Evolutionary conservation across 208 protist genomes (phyloP).

Genomic region (Acanthamoeba lugdunensis): DNA sequence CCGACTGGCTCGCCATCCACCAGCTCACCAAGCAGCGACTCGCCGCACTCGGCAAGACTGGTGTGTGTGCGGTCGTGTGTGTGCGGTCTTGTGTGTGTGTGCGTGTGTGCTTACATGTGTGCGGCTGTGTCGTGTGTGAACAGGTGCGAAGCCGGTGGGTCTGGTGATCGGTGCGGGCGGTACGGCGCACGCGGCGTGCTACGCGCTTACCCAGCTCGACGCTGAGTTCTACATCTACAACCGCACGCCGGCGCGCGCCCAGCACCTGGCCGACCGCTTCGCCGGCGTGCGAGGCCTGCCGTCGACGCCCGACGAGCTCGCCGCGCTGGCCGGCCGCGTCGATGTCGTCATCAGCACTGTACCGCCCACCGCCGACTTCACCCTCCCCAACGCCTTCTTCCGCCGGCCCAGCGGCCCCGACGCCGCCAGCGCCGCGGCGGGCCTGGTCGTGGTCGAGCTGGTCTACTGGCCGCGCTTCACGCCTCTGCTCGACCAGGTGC

Average conservation of each 20-base stretch:
- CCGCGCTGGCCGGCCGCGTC: not conserved
- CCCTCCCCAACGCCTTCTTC: conserved; percentile 35
- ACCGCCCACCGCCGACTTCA: conserved; percentile 71
- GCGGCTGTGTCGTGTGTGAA: too few species aligned
- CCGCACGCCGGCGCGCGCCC: conserved; percentile 6
- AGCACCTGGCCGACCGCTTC: conserved; percentile 24
- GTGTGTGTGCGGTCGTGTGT: not conserved
- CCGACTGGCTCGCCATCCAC: conserved; percentile 74
- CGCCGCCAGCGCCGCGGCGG: not conserved
- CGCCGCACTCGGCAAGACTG: not conserved
- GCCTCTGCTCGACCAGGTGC: conserved; percentile 68
- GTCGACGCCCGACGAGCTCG: conserved; percentile 3
- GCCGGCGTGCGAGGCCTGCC: not conserved
- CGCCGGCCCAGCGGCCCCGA: not conserved
- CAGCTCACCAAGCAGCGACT: conserved; percentile 26
- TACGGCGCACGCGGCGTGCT: conserved; percentile 71
- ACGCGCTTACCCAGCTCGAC: conserved; percentile 56
- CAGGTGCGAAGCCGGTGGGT: not conserved
- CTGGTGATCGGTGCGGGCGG: conserved; percentile 73
- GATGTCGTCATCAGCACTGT: conserved; percentile 72
- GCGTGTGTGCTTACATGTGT: too few species aligned
- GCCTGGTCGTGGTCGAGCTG: conserved; percentile 68
- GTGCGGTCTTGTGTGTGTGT: not conserved
- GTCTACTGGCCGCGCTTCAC: conserved; percentile 72
- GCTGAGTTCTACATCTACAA: conserved; percentile 63